Evolutionary conservation across 768 basidiomycete species (phyloP).

Genomic region (Tremella fuciformis): DNA sequence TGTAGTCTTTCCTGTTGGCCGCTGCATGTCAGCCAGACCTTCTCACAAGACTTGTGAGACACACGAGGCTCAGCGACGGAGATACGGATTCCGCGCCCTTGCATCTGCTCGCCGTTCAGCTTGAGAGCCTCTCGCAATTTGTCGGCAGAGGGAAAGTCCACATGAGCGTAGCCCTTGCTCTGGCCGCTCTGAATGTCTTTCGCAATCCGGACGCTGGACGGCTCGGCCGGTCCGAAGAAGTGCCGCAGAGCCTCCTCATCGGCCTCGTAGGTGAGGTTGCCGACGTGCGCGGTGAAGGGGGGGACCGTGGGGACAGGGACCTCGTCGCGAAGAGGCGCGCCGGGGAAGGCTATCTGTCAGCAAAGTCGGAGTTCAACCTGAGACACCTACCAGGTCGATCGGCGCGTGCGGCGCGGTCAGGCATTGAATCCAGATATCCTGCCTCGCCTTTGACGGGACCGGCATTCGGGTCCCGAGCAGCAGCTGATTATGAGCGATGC

Average conservation of each 20-base stretch:
- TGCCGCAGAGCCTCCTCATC: constrained; percentile 74
- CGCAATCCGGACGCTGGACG: constrained; percentile 86
- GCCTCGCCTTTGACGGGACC: constrained; percentile 47
- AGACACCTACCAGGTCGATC: constrained; percentile 3
- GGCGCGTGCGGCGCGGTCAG: constrained; percentile 35
- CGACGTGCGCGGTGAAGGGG: constrained; percentile 94
- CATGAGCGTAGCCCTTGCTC: constrained; percentile 96
- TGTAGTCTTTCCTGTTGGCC: constrained; percentile 50
- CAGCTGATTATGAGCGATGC: constrained; percentile 25
- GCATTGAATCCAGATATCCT: constrained; percentile 52
- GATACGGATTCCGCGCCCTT: constrained; percentile 77
- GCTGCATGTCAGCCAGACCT: constrained; percentile 46
- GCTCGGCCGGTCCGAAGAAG: constrained; percentile 67
- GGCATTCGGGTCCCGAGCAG: constrained; percentile 36
- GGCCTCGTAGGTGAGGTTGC: constrained; percentile 91
- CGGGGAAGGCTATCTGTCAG: constrained; percentile 28
- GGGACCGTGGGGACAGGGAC: constrained; percentile 91
- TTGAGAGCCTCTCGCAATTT: constrained; percentile 77
- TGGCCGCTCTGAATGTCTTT: constrained; percentile 75
- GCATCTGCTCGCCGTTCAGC: constrained; percentile 67
- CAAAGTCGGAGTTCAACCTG: not conserved
- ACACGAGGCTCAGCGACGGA: constrained; percentile 94
- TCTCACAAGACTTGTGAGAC: constrained; percentile 54
- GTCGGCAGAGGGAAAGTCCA: constrained; percentile 86
- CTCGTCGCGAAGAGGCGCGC: constrained; percentile 68